Percentiles rank a stretch among this genome's conserved stretches.
Evolutionary conservation across 768 basidiomycete species (phyloP).

Genomic region (Dioszegia aurantiaca): DNA sequence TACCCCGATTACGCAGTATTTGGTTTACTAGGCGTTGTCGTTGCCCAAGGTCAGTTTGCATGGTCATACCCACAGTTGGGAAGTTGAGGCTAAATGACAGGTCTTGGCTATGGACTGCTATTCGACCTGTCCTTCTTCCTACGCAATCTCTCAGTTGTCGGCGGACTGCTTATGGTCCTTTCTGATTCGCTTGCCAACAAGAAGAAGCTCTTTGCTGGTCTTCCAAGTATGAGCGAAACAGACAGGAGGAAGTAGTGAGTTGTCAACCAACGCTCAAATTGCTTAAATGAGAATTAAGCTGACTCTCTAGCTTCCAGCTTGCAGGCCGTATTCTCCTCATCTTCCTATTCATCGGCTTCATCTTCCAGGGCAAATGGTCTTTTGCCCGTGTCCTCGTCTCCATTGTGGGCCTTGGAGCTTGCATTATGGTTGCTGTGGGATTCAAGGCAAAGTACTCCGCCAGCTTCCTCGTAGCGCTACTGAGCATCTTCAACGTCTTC

Average conservation of each 20-base stretch:
- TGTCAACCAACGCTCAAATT: too few species aligned
- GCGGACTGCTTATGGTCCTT: constrained; percentile 98
- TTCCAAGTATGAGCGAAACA: constrained; percentile 84
- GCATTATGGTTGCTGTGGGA: constrained; percentile 92
- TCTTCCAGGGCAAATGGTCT: constrained; percentile 88
- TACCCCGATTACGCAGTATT: constrained; percentile 85
- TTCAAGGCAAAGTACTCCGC: constrained; percentile 99
- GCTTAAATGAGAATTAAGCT: not conserved
- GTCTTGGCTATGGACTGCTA: constrained; percentile 97
- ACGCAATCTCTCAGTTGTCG: constrained; percentile 94
- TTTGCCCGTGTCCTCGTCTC: constrained; percentile 82
- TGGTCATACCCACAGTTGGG: not conserved
- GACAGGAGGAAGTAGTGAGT: constrained; percentile 97
- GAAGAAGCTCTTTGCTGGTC: constrained; percentile 83
- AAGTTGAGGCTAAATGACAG: constrained; percentile 12
- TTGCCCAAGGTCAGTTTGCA: constrained; percentile 66
- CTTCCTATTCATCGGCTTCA: constrained; percentile 98
- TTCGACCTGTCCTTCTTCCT: constrained; percentile 99
- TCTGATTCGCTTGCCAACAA: constrained; percentile 87
- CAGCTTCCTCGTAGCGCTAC: constrained; percentile 82
- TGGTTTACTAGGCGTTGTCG: constrained; percentile 83
- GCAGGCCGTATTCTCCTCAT: constrained; percentile 95
- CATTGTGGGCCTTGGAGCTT: constrained; percentile 83
- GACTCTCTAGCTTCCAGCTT: constrained; percentile 77
- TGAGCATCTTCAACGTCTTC: constrained; percentile 94